Evolutionary conservation across 2,329 filamentous ascomycete genomes (phyloP).

Genomic region (Paecilomyces variotii): DNA sequence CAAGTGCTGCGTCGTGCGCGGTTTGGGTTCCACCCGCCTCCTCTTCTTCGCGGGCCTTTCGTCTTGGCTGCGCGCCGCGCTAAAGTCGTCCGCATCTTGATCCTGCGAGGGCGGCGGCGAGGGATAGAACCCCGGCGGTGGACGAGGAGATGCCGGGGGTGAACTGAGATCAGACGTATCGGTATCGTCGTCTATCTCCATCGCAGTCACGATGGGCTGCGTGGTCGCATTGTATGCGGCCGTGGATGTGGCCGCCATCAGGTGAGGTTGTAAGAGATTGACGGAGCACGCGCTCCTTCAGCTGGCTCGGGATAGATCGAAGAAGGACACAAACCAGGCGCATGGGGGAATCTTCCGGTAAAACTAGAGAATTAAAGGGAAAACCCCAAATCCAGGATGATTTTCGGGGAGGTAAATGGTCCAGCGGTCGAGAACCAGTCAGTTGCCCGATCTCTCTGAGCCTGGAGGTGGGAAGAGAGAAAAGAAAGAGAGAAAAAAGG

Average conservation of each 20-base stretch:
- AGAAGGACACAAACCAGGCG: background rate
- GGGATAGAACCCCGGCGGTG: slow-evolving; percentile 31
- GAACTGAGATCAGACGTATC: slow-evolving; percentile 36
- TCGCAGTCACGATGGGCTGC: slow-evolving; percentile 6
- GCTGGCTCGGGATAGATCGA: background rate
- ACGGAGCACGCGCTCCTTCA: background rate
- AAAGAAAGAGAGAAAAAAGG: slow-evolving; percentile 6
- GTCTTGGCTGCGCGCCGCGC: slow-evolving; percentile 41
- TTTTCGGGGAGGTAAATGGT: background rate
- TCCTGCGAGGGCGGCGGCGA: slow-evolving; percentile 38
- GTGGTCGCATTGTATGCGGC: slow-evolving; percentile 1
- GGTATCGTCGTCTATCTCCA: slow-evolving; percentile 22
- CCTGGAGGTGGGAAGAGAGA: slow-evolving; percentile 5
- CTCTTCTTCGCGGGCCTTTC: slow-evolving; percentile 71
- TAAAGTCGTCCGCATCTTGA: slow-evolving; percentile 29
- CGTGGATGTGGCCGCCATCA: background rate
- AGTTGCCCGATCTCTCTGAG: background rate
- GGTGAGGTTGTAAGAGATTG: slow-evolving; percentile 1
- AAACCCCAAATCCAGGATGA: background rate
- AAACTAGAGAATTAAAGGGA: background rate
- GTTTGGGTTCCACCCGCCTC: slow-evolving; percentile 54
- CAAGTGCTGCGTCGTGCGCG: slow-evolving; percentile 74
- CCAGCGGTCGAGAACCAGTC: background rate
- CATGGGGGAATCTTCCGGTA: background rate
- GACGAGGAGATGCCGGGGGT: slow-evolving; percentile 28